phyloP scores from a whole-genome alignment of 306 rosid genomes.

The apple (Malus domestica) region DNA sequence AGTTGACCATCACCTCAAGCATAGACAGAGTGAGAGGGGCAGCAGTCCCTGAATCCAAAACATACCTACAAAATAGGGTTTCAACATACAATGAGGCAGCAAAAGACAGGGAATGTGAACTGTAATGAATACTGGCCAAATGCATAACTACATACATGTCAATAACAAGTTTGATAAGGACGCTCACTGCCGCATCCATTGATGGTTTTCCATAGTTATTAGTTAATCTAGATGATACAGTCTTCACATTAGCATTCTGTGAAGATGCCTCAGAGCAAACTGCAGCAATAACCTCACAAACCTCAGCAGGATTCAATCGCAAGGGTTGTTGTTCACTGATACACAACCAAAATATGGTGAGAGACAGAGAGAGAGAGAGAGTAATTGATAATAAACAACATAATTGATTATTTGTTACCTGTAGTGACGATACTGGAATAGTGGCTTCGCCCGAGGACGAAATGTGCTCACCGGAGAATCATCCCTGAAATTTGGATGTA shows the following conservation, averaged over 20 bases:
- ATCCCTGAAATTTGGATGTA: slow-evolving; percentile 52
- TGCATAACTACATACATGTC: slow-evolving; percentile 79
- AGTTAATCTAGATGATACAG: slow-evolving; percentile 59
- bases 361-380: slow-evolving; percentile 2
- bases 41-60: slow-evolving; percentile 78
- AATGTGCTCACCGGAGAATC: slow-evolving; percentile 76
- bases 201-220: slow-evolving; percentile 77
- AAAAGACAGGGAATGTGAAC: slow-evolving; percentile 8
- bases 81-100: slow-evolving; percentile 14
- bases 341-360: slow-evolving; percentile 36
- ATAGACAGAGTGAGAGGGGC: slow-evolving; percentile 97
- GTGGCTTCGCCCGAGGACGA: slow-evolving; percentile 82
- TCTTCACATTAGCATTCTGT: slow-evolving; percentile 44
- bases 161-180: slow-evolving; percentile 87
- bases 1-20: slow-evolving; percentile 72
- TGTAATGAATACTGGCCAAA: slow-evolving; percentile 17
- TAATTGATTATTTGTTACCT: slow-evolving; percentile 44
- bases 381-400: not conserved
- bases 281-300: slow-evolving; percentile 91
- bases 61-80: slow-evolving; percentile 66
- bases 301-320: slow-evolving; percentile 95
- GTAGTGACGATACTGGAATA: slow-evolving; percentile 97
- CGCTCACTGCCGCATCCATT: slow-evolving; percentile 98
- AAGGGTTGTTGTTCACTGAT: slow-evolving; percentile 97
- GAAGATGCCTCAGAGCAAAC: slow-evolving; percentile 89